Evolutionary conservation across 768 basidiomycete genomes (phyloP), one percentile per base, ranked within the genome.

Genomic region (Rhizopogon sp.): DNA sequence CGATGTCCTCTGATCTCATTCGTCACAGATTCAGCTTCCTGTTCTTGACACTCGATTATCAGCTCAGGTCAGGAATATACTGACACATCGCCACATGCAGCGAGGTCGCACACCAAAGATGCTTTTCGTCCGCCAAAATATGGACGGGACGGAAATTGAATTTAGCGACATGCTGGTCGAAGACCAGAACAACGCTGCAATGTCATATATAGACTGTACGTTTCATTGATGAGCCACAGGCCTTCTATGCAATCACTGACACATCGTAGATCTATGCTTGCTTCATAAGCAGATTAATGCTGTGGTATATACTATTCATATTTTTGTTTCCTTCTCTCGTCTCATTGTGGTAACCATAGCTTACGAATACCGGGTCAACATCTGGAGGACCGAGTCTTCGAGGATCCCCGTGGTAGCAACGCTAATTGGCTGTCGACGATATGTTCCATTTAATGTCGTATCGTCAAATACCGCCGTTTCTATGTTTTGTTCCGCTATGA

Each of bases 131-230:
- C 82, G 97, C 8, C 97, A 98, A 67, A 92, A 97, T 66, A 76
- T 94, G 67, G 97, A 99, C 65, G 96, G 83, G 11, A 75, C 83
- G 50, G 96, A 99, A 73, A 82, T 98, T 43, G 97, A 98, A 69
- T 98, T 96, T 64, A 90, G 89, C 59, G 97, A 99, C 72, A 90
- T 97, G 90, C 78, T 99, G 11, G 85, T 97, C 25, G 97, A 99
- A 74, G 97, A 99, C 71, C 83, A 88, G 68, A 99, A 99, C 66
- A 97, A 96, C 62, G 94, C 90, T n/a, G 88, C 87, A 0, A 81
- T 95, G 84, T 87, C 90, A 1, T 97, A 96, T 71, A 71, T 86
- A 5, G 93, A 97, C 67, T 94, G 93, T 96, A 63, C 59, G 85
- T 77, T 44, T 43, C 20, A 39, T 53, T 45, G 45, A 50, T 45